Base-by-base conservation (phyloP, 1,284 basidiomycete genomes). In the Cryptococcus depauperatus region DNA sequence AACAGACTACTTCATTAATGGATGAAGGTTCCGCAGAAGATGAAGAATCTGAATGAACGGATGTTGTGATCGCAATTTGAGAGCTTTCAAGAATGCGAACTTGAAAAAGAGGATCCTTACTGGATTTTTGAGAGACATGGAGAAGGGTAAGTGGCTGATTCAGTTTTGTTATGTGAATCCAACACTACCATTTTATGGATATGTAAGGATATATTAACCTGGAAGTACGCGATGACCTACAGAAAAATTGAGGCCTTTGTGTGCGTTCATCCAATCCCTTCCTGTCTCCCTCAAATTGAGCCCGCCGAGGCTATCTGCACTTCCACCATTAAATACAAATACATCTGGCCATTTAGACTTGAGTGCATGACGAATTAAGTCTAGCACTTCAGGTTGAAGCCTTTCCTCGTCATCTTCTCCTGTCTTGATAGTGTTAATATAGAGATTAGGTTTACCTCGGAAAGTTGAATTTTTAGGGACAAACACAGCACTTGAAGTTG, bases 11-110 rank as follows among this genome's bases (percentile, higher is more conserved):
- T 45, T 71, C 69, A 22, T 29, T 25, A 1, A 37, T 26, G n/a
- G 32, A 33, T 10, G 48, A 41, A 9, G 45, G 43, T 29, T 48
- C 46, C 11, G 48, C 28, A 14, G 46, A 37, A 16, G 46, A 22
- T 21, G 41, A 21, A 8, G 14, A 33, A 11, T 38, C 21, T 28
- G 38, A 27, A 33, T 51, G 39, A 10, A 50, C 54, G 2, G 58
- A 55, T 2, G 59, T 47, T n/a, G 50, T 50, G 21, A 71, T 51
- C 2, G 58, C 64, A 19, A 71, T 67, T 35, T 69, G 67, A 5
- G 69, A 70, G 39, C 66, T 69, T 28, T 69, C 68, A 11, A 71
- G 52, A 5, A 71, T 59, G 9, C 66, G 59, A 7, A 71, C 41
- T 4, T 59, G 58, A 43, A 71, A 52, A 9, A 70, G 46, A 3